A percentile compares a stretch with the other conserved stretches of the same genome.
Evolutionary conservation across 1,284 basidiomycete species (phyloP).

Genomic region (Puccinia coronata): DNA sequence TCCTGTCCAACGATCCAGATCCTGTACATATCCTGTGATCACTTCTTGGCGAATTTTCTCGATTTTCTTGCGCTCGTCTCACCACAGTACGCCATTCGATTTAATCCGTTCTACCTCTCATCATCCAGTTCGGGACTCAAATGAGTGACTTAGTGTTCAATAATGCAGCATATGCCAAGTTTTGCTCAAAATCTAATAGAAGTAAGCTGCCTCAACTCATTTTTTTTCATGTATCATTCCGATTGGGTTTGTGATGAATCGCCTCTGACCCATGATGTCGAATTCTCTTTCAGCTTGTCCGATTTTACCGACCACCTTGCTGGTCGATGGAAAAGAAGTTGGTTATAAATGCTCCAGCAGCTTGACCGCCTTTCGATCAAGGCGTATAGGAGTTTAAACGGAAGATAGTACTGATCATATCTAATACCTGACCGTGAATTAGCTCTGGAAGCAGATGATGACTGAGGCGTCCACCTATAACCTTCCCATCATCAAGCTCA

Average conservation of each 20-base stretch:
- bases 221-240: neutral
- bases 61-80: neutral
- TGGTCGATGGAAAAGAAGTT: conserved; percentile 56
- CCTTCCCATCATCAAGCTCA: conserved; percentile 27
- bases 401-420: neutral
- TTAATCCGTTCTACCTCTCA: no score
- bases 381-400: no score
- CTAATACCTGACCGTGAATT: neutral
- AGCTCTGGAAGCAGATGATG: conserved; percentile 60
- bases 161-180: conserved; percentile 53
- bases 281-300: conserved; percentile 23
- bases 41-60: neutral
- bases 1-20: neutral
- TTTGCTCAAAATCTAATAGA: conserved; percentile 54
- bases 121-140: conserved; percentile 53
- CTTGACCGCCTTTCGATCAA: neutral
- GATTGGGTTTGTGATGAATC: neutral
- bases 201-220: conserved; percentile 28
- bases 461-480: conserved; percentile 21
- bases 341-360: conserved; percentile 7
- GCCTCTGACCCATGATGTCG: neutral
- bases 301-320: conserved; percentile 51
- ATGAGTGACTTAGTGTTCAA: conserved; percentile 54
- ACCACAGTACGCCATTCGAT: neutral
- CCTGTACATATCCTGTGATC: neutral